These are phyloP conservation scores for Aspergillus chevalieri DNA, from an alignment of 2,329 filamentous ascomycete genomes.

Conservation along the genomic window DNA sequence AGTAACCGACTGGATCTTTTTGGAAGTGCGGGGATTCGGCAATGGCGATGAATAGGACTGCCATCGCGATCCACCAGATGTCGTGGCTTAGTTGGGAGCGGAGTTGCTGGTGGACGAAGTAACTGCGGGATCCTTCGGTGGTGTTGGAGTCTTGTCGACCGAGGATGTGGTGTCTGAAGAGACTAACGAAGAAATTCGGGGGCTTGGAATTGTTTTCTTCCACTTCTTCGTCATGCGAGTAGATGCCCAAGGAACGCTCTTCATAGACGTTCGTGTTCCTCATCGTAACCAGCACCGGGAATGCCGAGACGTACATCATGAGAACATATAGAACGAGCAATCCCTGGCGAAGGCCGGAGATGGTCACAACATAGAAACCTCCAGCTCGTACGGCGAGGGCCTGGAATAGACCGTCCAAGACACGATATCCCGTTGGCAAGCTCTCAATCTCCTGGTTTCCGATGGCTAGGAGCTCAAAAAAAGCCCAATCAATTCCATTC, in stretches of 20 bases:
- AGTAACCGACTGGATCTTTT: constrained; percentile 47
- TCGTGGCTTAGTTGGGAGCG: constrained; percentile 62
- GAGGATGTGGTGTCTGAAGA: constrained; percentile 21
- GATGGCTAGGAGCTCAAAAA: constrained; percentile 61
- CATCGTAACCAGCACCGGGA: constrained; percentile 31
- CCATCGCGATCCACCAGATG: constrained; percentile 59
- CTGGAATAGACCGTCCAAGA: constrained; percentile 59
- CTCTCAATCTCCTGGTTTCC: constrained; percentile 51
- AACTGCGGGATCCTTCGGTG: constrained; percentile 35
- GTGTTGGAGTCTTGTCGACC: constrained; percentile 13
- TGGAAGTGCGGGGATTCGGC: constrained; percentile 55
- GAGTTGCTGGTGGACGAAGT: constrained; percentile 52
- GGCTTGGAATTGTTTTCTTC: constrained; percentile 14
- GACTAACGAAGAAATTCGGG: constrained; percentile 19
- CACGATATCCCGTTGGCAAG: constrained; percentile 49
- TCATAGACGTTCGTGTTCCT: constrained; percentile 67
- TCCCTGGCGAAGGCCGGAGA: constrained; percentile 47
- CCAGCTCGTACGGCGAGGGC: constrained; percentile 45
- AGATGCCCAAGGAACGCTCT: constrained; percentile 56
- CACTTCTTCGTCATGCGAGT: constrained; percentile 25
- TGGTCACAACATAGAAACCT: constrained; percentile 17
- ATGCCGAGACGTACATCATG: constrained; percentile 37
- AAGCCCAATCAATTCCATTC: constrained; percentile 59
- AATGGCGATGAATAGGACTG: constrained; percentile 54
- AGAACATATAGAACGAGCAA: constrained; percentile 30